A percentile compares a stretch with the other conserved stretches of the same genome.
Evolutionary conservation across 257 asterid genomes (phyloP).

Genomic region (Petunia axillaris): DNA sequence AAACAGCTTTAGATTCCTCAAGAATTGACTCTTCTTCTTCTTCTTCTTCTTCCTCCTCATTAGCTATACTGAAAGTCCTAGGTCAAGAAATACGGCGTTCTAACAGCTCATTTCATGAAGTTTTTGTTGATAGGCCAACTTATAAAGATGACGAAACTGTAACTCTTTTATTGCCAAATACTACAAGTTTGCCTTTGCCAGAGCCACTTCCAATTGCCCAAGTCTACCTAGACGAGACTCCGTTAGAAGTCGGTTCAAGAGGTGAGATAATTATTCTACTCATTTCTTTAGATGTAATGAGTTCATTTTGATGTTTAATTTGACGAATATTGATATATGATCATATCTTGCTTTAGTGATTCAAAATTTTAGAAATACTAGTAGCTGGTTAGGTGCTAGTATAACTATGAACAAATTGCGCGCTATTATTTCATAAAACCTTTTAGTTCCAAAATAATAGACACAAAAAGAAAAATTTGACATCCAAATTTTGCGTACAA

Average conservation of each 20-base stretch:
- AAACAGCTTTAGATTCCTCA: slow-evolving; percentile 26
- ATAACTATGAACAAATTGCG: neutral
- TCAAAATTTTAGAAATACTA: neutral
- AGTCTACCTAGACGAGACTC: neutral
- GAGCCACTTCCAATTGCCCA: neutral
- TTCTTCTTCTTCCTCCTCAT: neutral
- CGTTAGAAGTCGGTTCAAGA: neutral
- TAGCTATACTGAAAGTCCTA: neutral
- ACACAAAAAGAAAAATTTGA: neutral
- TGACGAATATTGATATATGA: neutral
- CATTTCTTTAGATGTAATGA: neutral
- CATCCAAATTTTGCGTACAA: neutral
- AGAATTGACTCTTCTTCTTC: too few species aligned
- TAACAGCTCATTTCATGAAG: too few species aligned
- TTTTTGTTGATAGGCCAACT: neutral
- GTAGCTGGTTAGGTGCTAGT: neutral
- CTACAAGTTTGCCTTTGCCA: neutral
- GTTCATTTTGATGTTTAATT: neutral
- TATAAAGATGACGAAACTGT: neutral
- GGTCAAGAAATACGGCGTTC: neutral
- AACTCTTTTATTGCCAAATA: neutral
- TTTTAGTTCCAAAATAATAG: neutral
- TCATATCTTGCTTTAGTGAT: neutral
- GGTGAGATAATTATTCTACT: slow-evolving; percentile 5
- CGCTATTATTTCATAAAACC: neutral